Evolutionary conservation across 345 rosid species (phyloP), one percentile per base, ranked within the genome.

Genomic region (Aquilaria malaccensis): DNA sequence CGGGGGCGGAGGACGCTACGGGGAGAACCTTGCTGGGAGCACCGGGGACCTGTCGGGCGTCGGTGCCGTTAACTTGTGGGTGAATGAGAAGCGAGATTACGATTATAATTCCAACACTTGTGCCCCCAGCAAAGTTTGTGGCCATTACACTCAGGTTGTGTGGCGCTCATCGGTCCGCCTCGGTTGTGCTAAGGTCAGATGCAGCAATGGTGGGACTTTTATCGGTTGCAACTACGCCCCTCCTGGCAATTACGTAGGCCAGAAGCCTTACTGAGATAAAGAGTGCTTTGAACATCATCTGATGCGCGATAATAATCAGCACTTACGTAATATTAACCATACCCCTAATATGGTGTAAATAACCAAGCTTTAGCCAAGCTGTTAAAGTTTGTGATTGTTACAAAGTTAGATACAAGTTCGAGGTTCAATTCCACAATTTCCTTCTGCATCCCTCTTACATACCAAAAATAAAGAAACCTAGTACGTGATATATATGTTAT

Each of bases 91-190:
- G 76, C 61, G 59, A 3, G 2, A 61, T 52, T 91, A 88, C 45
- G 67, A 84, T 54, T 71, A 79, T 59, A 52, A 50, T 57, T 61
- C 90, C 14, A 87, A 84, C 64, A 64, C 75, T 4, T 87, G 96
- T 59, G 68, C 67, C 12, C 62, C 69, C 2, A 80, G 78, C 5
- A 43, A 74, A 22, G 67, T 64, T 50, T 88, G 96, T 69, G 79
- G 81, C 13, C 96, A 88, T 61, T 88, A 88, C 61, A 85, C 96
- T 2, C 89, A 88, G 64, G 78, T 83, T 32, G 93, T 88, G 46
- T 85, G 93, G 92, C 73, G 80, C 30, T 58, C 69, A 55, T 72
- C 90, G 2, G 72, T 70, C 58, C 69, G 72, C 9, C 55, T 88
- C 0, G 93, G 96, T 9, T 88, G 96, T 70, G 90, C 88, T 45